Percentiles rank a stretch among this genome's conserved stretches.
Conservation (phyloP, 768 basidiomycete species). For the Tubosaeta brunneosetosa region DNA sequence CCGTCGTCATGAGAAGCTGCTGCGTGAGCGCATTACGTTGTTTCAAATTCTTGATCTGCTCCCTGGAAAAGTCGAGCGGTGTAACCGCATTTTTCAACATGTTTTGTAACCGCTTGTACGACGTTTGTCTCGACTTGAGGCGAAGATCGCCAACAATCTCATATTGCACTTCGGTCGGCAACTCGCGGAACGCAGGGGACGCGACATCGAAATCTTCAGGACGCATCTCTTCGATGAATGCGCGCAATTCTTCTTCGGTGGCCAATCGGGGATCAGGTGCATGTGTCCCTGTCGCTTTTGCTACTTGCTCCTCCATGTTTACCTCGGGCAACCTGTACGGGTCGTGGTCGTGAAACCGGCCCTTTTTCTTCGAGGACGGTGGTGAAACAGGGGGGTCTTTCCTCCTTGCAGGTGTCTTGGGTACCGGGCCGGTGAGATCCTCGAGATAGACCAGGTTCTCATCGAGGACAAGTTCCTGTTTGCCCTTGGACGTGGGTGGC, state of each 20-base stretch:
- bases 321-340: slow-evolving; percentile 91
- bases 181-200: slow-evolving; percentile 83
- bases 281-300: slow-evolving; percentile 53
- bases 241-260: slow-evolving; percentile 89
- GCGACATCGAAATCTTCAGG: slow-evolving; percentile 93
- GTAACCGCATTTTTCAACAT: slow-evolving; percentile 81
- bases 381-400: slow-evolving; percentile 34
- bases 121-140: slow-evolving; percentile 91
- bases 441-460: slow-evolving; percentile 85
- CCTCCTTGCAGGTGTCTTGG: slow-evolving; percentile 45
- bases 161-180: slow-evolving; percentile 96
- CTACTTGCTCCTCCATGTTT: slow-evolving; percentile 58
- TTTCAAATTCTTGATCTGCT: slow-evolving; percentile 87
- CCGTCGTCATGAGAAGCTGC: slow-evolving; percentile 86
- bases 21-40: slow-evolving; percentile 91
- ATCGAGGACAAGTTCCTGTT: slow-evolving; percentile 50
- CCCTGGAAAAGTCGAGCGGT: slow-evolving; percentile 91
- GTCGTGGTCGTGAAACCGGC: slow-evolving; percentile 72
- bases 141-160: slow-evolving; percentile 97
- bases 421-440: slow-evolving; percentile 59
- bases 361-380: slow-evolving; percentile 53
- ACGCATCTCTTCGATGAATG: slow-evolving; percentile 94
- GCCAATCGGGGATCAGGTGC: slow-evolving; percentile 89
- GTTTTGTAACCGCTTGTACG: slow-evolving; percentile 82
- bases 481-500: slow-evolving; percentile 35